These are phyloP conservation scores for Leccinellum luteum DNA, from an alignment of 768 basidiomycete species.

Conservation along the genomic window DNA sequence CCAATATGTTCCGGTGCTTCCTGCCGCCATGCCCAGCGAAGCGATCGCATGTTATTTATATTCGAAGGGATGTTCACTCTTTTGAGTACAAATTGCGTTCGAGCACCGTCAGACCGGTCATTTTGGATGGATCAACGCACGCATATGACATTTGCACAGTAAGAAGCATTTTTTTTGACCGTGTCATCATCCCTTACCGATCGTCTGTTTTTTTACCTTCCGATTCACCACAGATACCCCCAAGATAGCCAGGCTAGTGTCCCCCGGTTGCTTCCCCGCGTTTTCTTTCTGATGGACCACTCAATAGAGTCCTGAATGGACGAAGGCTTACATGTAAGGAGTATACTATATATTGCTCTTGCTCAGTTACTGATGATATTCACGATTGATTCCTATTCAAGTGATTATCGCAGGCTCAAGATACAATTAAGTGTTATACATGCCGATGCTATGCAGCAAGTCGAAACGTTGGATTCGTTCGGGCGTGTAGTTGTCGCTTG, in stretches of 20 bases:
- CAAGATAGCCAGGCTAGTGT: conserved; percentile 60
- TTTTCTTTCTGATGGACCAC: neutral
- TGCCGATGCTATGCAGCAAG: conserved; percentile 26
- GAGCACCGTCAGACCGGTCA: neutral
- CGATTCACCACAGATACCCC: conserved; percentile 48
- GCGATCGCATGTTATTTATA: conserved; percentile 1
- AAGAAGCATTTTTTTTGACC: conserved; percentile 9
- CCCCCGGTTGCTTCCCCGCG: neutral
- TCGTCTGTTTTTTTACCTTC: neutral
- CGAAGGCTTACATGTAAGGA: conserved; percentile 27
- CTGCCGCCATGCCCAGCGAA: neutral
- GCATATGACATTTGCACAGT: conserved; percentile 62
- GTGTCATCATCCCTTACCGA: neutral
- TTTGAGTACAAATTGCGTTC: neutral
- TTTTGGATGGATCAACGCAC: neutral
- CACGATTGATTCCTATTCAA: conserved; percentile 23
- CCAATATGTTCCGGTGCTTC: no score
- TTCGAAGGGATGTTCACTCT: neutral
- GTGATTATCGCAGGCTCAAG: conserved; percentile 76
- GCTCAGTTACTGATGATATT: neutral
- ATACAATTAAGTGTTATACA: conserved; percentile 61
- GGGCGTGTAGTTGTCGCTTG: conserved; percentile 1
- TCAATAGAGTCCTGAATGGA: conserved; percentile 62
- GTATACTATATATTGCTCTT: neutral
- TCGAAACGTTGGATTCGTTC: conserved; percentile 2